phyloP scores from a whole-genome alignment of 2,329 filamentous ascomycete species.

The Penicillium sclerotigenum region DNA sequence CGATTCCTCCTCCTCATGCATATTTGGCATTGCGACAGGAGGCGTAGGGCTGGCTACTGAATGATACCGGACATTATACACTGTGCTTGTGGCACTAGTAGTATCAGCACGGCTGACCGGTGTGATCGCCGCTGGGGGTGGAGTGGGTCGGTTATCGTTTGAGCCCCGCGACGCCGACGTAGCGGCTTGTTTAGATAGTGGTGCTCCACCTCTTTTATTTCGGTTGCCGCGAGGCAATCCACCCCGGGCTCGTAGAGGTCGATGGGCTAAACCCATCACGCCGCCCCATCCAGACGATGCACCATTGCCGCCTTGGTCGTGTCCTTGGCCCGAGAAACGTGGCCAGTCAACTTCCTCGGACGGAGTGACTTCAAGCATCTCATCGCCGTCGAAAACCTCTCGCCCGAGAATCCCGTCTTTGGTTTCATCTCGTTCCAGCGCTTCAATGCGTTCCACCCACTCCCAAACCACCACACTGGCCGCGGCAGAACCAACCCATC shows the following conservation, averaged over 20 bases:
- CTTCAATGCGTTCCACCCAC: conserved; percentile 94
- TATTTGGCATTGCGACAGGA: conserved; percentile 36
- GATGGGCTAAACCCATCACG: conserved; percentile 36
- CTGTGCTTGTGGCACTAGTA: conserved; percentile 60
- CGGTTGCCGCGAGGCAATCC: conserved; percentile 27
- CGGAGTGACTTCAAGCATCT: conserved; percentile 72
- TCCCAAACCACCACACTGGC: conserved; percentile 98
- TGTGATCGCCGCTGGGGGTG: conserved; percentile 50
- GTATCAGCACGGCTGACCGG: conserved; percentile 61
- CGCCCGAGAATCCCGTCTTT: conserved; percentile 88
- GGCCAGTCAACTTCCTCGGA: conserved; percentile 55
- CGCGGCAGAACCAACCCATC: conserved; percentile 92
- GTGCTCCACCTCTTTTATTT: conserved; percentile 12
- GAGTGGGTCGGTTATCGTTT: conserved; percentile 34
- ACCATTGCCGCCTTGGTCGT: conserved; percentile 39
- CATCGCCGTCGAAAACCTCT: conserved; percentile 90
- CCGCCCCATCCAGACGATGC: conserved; percentile 40
- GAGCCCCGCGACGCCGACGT: conserved; percentile 11
- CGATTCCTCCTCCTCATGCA: conserved; percentile 32
- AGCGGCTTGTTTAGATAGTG: conserved; percentile 14
- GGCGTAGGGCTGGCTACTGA: conserved; percentile 50
- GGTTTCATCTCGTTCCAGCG: conserved; percentile 85
- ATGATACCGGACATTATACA: conserved; percentile 63
- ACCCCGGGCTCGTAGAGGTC: conserved; percentile 36
- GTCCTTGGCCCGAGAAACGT: conserved; percentile 34